Base-by-base conservation (phyloP, 441 rosid species). In the Hura crepitans region DNA sequence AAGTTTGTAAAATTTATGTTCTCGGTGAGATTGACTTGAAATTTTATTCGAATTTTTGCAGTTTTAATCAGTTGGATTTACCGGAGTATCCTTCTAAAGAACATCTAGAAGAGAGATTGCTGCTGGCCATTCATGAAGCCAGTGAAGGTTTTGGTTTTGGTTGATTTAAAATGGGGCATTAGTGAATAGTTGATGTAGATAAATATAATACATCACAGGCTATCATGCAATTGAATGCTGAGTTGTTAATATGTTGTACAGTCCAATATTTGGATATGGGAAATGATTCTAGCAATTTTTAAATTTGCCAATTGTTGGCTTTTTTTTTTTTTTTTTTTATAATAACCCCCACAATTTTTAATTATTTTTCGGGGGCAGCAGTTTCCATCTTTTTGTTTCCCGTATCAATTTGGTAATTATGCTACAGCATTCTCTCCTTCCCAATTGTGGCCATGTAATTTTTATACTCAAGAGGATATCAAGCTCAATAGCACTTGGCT, bases 141-240 rank as follows among this genome's bases (percentile, higher is more conserved):
- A 94, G 77, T 22, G 97, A 94, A 81, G 98, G 98, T 3, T 94
- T 91, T 57, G 98, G 98, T 63, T 94, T 94, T 46, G 96, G 96
- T 69, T 93, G 71, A 84, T 39, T 20, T 25, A 56, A 5, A 25
- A 60, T 3, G n/a, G 47, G 63, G 43, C 25, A 58, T 54, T 46
- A 17, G 1, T 25, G 61, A 56, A 72, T 62, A 61, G 74, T 62
- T 43, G 83, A 14, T 78, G 87, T 81, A 83, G 82, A 80, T 85
- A 80, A 39, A 9, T 28, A 54, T 37, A 56, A 45, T 63, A 50
- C 57, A 39, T 70, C 65, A 69, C 35, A 56, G 67, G 74, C 62
- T 68, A 62, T 56, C 31, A 17, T 66, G 74, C 60, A 58, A 5
- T 72, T 37, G 30, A n/a, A 62, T 69, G 70, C 54, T 65, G 72